Base-by-base conservation (phyloP, 23 red algal species). In the Gracilaria gracilis region DNA sequence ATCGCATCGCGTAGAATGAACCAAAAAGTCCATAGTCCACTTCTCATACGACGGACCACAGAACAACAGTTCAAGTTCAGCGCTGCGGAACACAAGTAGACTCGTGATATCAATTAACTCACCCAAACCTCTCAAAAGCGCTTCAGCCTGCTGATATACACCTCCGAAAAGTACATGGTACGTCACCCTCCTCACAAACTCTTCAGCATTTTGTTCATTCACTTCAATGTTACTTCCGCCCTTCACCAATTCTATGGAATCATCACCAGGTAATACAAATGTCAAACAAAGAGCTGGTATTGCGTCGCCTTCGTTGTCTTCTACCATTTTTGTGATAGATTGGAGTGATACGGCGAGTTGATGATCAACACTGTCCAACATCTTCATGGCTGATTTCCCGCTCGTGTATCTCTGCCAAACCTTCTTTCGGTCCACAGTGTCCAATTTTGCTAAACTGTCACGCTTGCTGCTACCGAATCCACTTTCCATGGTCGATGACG, bases 1-100 rank as follows among this genome's bases (percentile, higher is more conserved):
- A 90, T 99, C 97, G 82, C 93, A 99, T 25, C 88, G 76, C 40
- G 93, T 94, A 24, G 97, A 76, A 31, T 90, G 82, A 57, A 96
- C 27, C 47, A 99, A 66, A 67, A 91, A 94, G 69, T 91, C 84
- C 35, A 59, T 57, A n/a, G 80, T 73, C 97, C 97, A 99, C 67
- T 83, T 81, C 79, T 99, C 91, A 42, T 83, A 88, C 38, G 85
- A 46, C 25, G 97, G 97, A 27, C 97, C 97, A 61, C 97, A 96
- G 46, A 96, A 76, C 39, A 96, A 39, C 25, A 96, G 16, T 20
- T 99, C 91, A 49, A 96, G 50, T 65, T 99, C 97, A 44, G 91
- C 20, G 44, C 37, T 67, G 28, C 66, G 53, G 39, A 99, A 95
- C 42, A 89, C 44, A n/a, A 99, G 64, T n/a, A 95, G 64, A 37